Evolutionary conservation across 768 basidiomycete genomes (phyloP), one percentile per base, ranked within the genome.

Genomic region (Boletus rubroflammeus): DNA sequence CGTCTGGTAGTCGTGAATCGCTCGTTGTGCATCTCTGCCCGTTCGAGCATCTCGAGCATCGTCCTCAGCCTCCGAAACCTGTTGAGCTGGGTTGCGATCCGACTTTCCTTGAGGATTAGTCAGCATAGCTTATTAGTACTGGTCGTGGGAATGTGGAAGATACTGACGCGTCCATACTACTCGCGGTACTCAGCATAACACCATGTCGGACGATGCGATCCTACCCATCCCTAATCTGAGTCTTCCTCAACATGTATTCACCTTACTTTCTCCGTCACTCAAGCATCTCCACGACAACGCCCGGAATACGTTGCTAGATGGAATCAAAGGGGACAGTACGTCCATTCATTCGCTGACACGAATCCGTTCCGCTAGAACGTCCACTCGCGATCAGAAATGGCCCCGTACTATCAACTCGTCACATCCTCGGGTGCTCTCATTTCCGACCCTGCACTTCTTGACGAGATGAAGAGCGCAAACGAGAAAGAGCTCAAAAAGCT

Each of bases 161-260:
- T 43, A 53, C 17, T 57, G 64, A 65, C 65, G 62, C 64, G 64
- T 65, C 53, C 19, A 3, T 8, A 21, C 31, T 23, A 15, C 11
- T 38, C 28, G n/a, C 14, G 2, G n/a, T 9, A 9, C 17, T 9
- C 32, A 38, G 17, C n/a, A 8, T 25, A 47, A 51, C 31, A 53
- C 57, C 53, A 93, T 94, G 91, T 81, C 90, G 50, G 90, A 96
- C 70, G 91, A 95, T 59, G 73, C 82, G 14, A 83, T 94, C 3
- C 79, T 90, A 36, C 92, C 92, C 0, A 87, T 90, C 56, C 95
- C 94, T 23, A 95, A 97, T 67, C 83, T 94, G 52, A 74, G 78
- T 11, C 79, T 96, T 17, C 80, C 94, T 0, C 88, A 96, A 63
- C 81, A 87, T 65, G 75, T 88, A 13, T 97, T 91, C 63, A 80